Base-by-base conservation (phyloP, 257 asterid species). In the Buddleja alternifolia region DNA sequence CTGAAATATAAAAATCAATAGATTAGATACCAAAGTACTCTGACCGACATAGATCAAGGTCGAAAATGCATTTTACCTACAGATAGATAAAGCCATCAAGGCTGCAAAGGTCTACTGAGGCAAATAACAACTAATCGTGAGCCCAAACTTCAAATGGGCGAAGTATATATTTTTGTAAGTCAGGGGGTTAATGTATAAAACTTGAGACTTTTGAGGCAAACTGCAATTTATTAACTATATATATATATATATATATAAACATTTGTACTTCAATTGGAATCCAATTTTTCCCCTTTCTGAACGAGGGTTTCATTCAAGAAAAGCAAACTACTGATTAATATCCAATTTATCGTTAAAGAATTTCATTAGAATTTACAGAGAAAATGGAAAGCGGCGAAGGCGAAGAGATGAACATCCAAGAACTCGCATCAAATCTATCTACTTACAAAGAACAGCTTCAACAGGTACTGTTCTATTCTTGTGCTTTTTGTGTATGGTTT, bases 401-500 rank as follows among this genome's bases (percentile, higher is more conserved):
- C 32, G 99, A 94, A 66, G 97, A 84, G 76, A 89, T 91, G 66
- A 94, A 78, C 83, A 85, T 87, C 66, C 87, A 86, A 73, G 97
- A 94, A 76, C 87, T 94, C 81, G 92, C 88, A 34, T 83, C 92
- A 29, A 94, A 86, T 80, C 93, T 94, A 45, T 82, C 97, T 34
- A 91, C 96, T 34, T 91, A 94, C 80, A 85, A 77, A 81, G 88
- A 88, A 20, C 99, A 94, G 88, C 97, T 94, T 78, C 88, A 75
- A 36, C 96, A 94, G 97, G 99, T 91, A 63, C 40, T 47, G 10
- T 73, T 47, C 24, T 62, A 45, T 34, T 12, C 45, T 36, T 3
- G 10, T 19, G 44, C 7, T 11, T 48, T 50, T 37, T 12, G 10
- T 40, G 16, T 45, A 45, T n/a, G 42, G 42, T 57, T 69, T 24